Conservation (phyloP, 371 early-diverging fungal species). For the Syncephalastrum sp. region DNA sequence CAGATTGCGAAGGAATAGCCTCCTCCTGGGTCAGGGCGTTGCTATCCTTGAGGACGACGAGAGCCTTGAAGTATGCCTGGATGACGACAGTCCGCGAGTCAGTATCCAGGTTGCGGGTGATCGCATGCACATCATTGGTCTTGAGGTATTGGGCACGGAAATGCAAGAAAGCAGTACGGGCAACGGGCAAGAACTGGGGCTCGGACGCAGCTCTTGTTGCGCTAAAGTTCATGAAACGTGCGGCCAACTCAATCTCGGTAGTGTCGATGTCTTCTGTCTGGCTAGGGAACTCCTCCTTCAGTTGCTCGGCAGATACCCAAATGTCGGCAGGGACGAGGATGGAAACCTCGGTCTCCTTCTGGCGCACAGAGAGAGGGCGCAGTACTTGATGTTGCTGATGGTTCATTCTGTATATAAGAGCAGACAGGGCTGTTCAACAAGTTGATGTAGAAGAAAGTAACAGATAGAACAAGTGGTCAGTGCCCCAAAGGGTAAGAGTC, state of each 20-base stretch:
- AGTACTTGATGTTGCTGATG: slow-evolving; percentile 43
- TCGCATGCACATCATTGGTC: slow-evolving; percentile 86
- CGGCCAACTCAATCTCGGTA: slow-evolving; percentile 74
- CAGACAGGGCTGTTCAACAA: slow-evolving; percentile 2
- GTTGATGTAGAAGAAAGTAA: background rate
- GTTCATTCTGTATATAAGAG: slow-evolving; percentile 2
- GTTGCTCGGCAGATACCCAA: slow-evolving; percentile 89
- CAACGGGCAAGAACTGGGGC: slow-evolving; percentile 69
- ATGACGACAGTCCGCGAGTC: slow-evolving; percentile 68
- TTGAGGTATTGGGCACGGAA: slow-evolving; percentile 74
- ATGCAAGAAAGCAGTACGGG: slow-evolving; percentile 76
- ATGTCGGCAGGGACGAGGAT: slow-evolving; percentile 82
- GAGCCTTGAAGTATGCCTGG: slow-evolving; percentile 81
- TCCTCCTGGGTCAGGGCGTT: slow-evolving; percentile 43
- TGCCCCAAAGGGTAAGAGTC: background rate
- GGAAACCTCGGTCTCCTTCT: slow-evolving; percentile 76
- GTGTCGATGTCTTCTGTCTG: slow-evolving; percentile 48
- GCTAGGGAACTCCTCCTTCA: slow-evolving; percentile 75
- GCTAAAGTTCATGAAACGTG: slow-evolving; percentile 73
- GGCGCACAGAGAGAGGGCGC: slow-evolving; percentile 83
- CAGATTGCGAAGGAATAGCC: slow-evolving; percentile 54
- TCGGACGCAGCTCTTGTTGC: slow-evolving; percentile 59
- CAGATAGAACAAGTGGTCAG: slow-evolving; percentile 1
- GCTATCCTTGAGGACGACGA: slow-evolving; percentile 63
- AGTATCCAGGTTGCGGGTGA: slow-evolving; percentile 58